Evolutionary conservation across 1,284 basidiomycete species (phyloP).

Genomic region (Entoloma clypeatum): DNA sequence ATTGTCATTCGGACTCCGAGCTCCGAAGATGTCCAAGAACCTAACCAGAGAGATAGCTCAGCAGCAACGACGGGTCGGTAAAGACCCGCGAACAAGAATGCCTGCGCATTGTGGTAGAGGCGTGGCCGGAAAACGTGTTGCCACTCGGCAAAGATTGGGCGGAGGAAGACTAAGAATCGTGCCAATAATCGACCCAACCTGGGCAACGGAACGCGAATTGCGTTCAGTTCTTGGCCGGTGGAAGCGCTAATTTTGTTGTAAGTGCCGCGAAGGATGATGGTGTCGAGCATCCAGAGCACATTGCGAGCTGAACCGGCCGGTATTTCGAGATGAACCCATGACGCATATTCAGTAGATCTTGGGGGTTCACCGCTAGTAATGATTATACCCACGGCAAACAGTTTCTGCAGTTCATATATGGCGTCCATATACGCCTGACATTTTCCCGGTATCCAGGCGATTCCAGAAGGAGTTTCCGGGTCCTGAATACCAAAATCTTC

Average conservation of each 20-base stretch:
- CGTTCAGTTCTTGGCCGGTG: constrained; percentile 13
- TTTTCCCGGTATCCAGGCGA: constrained; percentile 3
- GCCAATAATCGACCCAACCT: constrained; percentile 13
- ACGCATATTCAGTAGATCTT: constrained; percentile 10
- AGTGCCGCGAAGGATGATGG: constrained; percentile 12
- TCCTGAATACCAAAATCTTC: no score
- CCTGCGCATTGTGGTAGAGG: constrained; percentile 7
- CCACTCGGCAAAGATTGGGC: constrained; percentile 15
- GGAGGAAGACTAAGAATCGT: constrained; percentile 14
- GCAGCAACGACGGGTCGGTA: constrained; percentile 9
- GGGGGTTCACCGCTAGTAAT: constrained; percentile 12
- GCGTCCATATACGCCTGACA: background rate
- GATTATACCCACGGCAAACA: constrained; percentile 2
- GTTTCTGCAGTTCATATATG: constrained; percentile 9
- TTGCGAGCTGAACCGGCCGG: constrained; percentile 14
- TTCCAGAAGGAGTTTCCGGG: background rate
- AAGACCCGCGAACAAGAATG: constrained; percentile 15
- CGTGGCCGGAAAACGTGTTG: constrained; percentile 13
- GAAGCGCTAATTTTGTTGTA: constrained; percentile 19
- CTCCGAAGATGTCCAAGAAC: constrained; percentile 7
- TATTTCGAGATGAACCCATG: constrained; percentile 4
- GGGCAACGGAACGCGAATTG: constrained; percentile 19
- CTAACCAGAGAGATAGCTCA: constrained; percentile 13
- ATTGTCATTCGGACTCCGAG: constrained; percentile 11
- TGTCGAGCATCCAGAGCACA: constrained; percentile 12